These are phyloP conservation scores for Aspergillus flavus DNA, from an alignment of 2,329 filamentous ascomycete genomes.

Conservation along the genomic window DNA sequence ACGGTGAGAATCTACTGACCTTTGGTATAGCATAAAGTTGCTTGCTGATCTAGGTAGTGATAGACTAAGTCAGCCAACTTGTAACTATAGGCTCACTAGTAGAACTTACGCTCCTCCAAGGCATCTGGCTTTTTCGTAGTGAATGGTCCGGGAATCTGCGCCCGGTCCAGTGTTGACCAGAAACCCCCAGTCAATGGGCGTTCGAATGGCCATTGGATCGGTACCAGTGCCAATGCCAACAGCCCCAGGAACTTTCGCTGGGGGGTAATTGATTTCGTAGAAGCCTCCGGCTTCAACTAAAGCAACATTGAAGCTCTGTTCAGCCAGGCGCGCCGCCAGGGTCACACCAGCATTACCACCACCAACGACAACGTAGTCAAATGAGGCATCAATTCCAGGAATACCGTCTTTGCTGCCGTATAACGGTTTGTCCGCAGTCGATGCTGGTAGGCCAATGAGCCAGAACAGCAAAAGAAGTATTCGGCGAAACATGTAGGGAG, in stretches of 20 bases:
- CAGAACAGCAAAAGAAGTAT: neutral
- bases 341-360: constrained; percentile 43
- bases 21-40: constrained; percentile 40
- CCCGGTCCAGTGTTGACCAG: constrained; percentile 50
- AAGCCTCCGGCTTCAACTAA: constrained; percentile 47
- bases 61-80: neutral
- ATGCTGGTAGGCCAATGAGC: neutral
- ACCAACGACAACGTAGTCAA: constrained; percentile 38
- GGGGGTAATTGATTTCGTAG: constrained; percentile 57
- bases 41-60: constrained; percentile 27
- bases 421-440: neutral
- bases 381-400: constrained; percentile 19
- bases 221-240: constrained; percentile 27
- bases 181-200: constrained; percentile 55
- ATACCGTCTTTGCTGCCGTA: constrained; percentile 5
- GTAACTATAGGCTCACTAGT: neutral
- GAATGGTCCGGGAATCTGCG: constrained; percentile 44
- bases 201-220: constrained; percentile 28
- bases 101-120: constrained; percentile 32
- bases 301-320: constrained; percentile 46
- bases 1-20: constrained; percentile 14
- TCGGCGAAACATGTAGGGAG: neutral
- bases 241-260: constrained; percentile 48
- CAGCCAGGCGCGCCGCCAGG: constrained; percentile 56
- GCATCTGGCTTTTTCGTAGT: constrained; percentile 33